Evolutionary conservation across 768 basidiomycete genomes (phyloP).

Genomic region (Hypholoma sublateritium): DNA sequence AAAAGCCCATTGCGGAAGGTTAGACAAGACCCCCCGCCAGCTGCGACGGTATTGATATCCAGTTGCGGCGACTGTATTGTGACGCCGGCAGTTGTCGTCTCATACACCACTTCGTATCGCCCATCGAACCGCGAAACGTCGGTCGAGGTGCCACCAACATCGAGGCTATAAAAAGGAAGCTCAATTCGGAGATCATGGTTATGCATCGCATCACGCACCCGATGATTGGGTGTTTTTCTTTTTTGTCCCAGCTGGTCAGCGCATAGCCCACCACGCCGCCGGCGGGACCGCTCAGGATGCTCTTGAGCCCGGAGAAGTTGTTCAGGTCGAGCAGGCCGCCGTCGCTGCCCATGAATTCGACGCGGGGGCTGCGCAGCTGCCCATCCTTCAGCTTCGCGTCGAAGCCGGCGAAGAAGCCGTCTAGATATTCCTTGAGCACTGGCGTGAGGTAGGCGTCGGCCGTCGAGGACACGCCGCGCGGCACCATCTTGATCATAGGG

Average conservation of each 20-base stretch:
- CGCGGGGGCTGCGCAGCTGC: conserved; percentile 57
- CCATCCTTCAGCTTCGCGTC: conserved; percentile 71
- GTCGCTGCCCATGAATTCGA: conserved; percentile 97
- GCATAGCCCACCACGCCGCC: conserved; percentile 97
- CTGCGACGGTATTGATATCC: conserved; percentile 95
- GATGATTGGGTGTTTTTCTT: conserved; percentile 73
- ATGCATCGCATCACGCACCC: conserved; percentile 49
- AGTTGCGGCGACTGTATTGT: conserved; percentile 91
- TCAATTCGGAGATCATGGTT: neutral
- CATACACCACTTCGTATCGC: conserved; percentile 89
- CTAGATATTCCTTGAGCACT: conserved; percentile 78
- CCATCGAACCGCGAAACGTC: conserved; percentile 95
- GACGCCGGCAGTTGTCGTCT: conserved; percentile 93
- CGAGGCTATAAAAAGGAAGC: conserved; percentile 48
- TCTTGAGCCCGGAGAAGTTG: conserved; percentile 92
- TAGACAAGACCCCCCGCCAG: conserved; percentile 90
- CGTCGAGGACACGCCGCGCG: conserved; percentile 88
- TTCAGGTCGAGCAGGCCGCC: conserved; percentile 78
- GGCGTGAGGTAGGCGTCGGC: conserved; percentile 97
- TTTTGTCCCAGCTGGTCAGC: conserved; percentile 84
- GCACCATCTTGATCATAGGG: conserved; percentile 95
- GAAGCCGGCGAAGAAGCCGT: conserved; percentile 90
- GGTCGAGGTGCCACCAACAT: conserved; percentile 94
- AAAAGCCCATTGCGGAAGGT: conserved; percentile 91
- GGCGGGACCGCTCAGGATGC: conserved; percentile 90